These are phyloP conservation scores for Geotrichum klebahnii DNA, from an alignment of 1,139 yeast species.

Conservation along the genomic window DNA sequence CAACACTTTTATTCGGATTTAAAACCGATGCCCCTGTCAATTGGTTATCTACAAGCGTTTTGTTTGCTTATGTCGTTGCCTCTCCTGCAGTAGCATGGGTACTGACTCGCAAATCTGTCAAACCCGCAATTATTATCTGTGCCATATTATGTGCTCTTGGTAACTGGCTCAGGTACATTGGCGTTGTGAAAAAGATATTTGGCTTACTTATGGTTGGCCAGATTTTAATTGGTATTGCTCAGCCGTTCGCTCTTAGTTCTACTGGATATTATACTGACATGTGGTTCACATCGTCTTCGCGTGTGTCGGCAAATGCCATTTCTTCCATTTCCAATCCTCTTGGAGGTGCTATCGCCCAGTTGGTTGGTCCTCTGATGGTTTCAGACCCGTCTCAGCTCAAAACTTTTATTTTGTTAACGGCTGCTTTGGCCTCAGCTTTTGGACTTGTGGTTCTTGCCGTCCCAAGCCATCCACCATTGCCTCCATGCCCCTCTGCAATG, in stretches of 20 bases:
- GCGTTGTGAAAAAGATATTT: constrained; percentile 30
- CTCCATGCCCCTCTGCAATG: constrained; percentile 38
- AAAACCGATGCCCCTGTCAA: constrained; percentile 35
- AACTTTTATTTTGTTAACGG: constrained; percentile 33
- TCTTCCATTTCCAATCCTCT: constrained; percentile 40
- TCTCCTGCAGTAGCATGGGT: constrained; percentile 34
- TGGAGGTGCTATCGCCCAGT: constrained; percentile 42
- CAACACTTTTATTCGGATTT: constrained; percentile 31
- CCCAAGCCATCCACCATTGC: constrained; percentile 33
- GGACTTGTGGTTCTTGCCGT: constrained; percentile 28
- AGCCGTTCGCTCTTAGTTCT: constrained; percentile 38
- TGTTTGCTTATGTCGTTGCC: constrained; percentile 35
- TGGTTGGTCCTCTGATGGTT: constrained; percentile 39
- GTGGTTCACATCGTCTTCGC: constrained; percentile 39
- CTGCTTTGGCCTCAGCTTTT: constrained; percentile 33
- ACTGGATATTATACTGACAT: constrained; percentile 39
- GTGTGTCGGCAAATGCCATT: constrained; percentile 40
- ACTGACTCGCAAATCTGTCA: constrained; percentile 28
- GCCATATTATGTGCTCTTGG: constrained; percentile 34
- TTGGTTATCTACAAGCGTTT: constrained; percentile 39
- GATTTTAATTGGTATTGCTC: constrained; percentile 39
- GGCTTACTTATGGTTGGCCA: constrained; percentile 39
- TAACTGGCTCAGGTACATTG: constrained; percentile 38
- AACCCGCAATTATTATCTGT: constrained; percentile 31
- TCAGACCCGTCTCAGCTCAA: constrained; percentile 29